These are phyloP conservation scores for Caloboletus firmus DNA, from an alignment of 1,284 basidiomycete species.

Conservation along the genomic window DNA sequence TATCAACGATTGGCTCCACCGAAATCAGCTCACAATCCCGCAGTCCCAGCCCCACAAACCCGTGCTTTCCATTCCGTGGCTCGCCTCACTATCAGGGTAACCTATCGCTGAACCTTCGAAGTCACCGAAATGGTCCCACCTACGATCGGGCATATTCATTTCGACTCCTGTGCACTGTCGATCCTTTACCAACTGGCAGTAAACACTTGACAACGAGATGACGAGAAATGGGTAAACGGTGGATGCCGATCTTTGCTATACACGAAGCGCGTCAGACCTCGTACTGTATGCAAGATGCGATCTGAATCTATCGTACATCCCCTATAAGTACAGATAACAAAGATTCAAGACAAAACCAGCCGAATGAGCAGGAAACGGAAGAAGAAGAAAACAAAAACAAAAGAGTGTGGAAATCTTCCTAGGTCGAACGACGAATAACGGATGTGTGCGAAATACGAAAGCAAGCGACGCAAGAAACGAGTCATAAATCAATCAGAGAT, in stretches of 20 bases:
- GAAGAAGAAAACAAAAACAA: not conserved
- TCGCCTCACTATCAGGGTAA: conserved; percentile 27
- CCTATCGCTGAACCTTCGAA: conserved; percentile 68
- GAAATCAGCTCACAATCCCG: conserved; percentile 2
- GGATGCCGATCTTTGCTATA: conserved; percentile 6
- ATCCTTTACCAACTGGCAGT: conserved; percentile 42
- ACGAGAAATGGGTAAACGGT: not conserved
- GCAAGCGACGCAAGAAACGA: conserved; percentile 26
- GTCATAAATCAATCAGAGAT: conserved; percentile 36
- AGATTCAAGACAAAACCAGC: conserved; percentile 14
- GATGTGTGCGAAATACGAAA: conserved; percentile 19
- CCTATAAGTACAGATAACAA: conserved; percentile 35
- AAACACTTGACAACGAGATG: not conserved
- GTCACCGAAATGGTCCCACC: conserved; percentile 53
- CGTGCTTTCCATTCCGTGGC: conserved; percentile 30
- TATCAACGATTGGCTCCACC: not conserved
- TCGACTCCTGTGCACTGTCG: conserved; percentile 50
- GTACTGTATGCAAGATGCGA: conserved; percentile 7
- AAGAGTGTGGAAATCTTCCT: conserved; percentile 10
- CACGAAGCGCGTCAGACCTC: conserved; percentile 1
- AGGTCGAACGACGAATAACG: conserved; percentile 8
- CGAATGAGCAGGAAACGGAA: not conserved
- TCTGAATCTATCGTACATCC: conserved; percentile 23
- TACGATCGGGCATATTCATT: conserved; percentile 58
- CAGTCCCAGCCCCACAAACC: not conserved